A percentile compares a stretch with the other conserved stretches of the same genome.
Conservation (phyloP, 73 alveolate genomes). For the Paramecium octaurelia region DNA sequence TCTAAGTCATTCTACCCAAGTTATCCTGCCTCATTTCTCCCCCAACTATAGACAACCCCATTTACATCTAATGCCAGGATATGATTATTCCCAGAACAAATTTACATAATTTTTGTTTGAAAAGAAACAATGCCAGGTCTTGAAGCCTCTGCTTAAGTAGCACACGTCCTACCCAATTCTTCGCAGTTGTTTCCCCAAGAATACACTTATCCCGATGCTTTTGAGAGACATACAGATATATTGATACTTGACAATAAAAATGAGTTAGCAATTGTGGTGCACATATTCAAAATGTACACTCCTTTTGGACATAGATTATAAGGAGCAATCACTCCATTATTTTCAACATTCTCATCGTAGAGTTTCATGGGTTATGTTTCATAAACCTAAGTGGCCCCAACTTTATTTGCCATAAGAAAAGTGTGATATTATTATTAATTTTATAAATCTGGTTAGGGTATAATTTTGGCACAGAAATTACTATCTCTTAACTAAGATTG, state of each 20-base stretch:
- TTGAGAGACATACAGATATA: background rate
- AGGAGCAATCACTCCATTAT: background rate
- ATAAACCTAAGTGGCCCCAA: background rate
- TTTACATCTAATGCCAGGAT: background rate
- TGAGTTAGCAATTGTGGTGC: background rate
- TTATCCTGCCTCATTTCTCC: constrained; percentile 32
- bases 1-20: constrained; percentile 17
- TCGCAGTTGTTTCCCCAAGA: constrained; percentile 5
- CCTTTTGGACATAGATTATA: background rate
- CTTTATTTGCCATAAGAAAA: background rate
- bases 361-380: background rate
- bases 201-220: background rate
- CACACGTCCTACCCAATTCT: background rate
- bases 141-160: background rate
- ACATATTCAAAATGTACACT: background rate
- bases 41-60: constrained; percentile 16
- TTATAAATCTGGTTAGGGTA: too few relatives aligned
- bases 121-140: background rate
- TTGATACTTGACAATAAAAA: background rate
- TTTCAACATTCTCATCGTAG: background rate
- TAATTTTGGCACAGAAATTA: too few relatives aligned
- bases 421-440: too few relatives aligned
- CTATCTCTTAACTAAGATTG: too few relatives aligned
- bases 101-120: background rate
- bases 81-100: constrained; percentile 19